Conservation (phyloP, 208 protist species). For the Novymonas esmeraldas region DNA sequence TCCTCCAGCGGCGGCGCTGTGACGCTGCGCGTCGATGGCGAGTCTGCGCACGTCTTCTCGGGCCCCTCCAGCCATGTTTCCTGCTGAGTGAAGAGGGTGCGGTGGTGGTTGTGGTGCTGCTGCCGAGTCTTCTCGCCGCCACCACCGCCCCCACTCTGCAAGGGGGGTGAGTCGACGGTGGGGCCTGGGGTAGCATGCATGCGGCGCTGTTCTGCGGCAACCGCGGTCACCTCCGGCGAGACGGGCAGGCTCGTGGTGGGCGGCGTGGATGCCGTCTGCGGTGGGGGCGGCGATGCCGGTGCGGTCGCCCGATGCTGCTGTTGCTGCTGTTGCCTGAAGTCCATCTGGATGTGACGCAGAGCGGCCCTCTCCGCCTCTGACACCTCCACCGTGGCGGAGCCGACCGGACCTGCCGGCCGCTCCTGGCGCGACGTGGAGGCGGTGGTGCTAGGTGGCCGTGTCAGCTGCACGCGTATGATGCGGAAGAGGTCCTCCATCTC, state of each 20-base stretch:
- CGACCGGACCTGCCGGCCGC: neutral
- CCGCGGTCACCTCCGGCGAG: neutral
- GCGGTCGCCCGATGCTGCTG: neutral
- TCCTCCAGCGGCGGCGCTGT: slow-evolving; percentile 21
- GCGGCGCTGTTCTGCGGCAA: neutral
- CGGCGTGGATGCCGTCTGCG: slow-evolving; percentile 27
- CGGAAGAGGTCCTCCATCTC: slow-evolving; percentile 49
- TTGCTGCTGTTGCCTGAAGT: slow-evolving; percentile 35
- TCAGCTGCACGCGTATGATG: slow-evolving; percentile 30
- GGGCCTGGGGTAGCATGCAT: slow-evolving; percentile 1
- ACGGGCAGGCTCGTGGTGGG: slow-evolving; percentile 5
- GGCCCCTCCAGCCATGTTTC: neutral
- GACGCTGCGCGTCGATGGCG: slow-evolving; percentile 5
- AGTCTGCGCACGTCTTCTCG: neutral
- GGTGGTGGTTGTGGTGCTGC: neutral
- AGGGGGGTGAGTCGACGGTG: slow-evolving; percentile 1
- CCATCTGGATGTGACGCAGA: slow-evolving; percentile 51
- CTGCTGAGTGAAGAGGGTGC: slow-evolving; percentile 4
- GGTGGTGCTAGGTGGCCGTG: slow-evolving; percentile 1
- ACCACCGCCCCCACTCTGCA: too few relatives aligned
- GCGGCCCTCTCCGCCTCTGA: slow-evolving; percentile 53
- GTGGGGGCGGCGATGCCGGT: slow-evolving; percentile 1
- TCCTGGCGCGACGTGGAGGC: neutral
- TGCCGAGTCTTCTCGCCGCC: too few relatives aligned
- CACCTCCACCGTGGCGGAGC: slow-evolving; percentile 43